Conservation (phyloP, 805 yeast genomes). For the Candida endomychidarum region DNA sequence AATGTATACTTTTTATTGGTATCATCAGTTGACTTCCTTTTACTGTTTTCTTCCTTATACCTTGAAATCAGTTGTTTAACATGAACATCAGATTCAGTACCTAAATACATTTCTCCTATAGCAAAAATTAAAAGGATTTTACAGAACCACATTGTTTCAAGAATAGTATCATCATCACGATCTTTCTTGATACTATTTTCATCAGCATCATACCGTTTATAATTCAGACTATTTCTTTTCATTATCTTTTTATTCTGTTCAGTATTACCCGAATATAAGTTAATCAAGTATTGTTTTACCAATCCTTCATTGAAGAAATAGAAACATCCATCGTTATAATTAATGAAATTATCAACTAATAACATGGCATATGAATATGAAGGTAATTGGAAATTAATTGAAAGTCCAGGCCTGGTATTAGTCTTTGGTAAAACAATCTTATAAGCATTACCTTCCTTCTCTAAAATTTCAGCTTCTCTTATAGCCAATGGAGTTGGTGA, state of each 20-base stretch:
- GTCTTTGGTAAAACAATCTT: slow-evolving; percentile 67
- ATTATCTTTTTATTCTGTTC: slow-evolving; percentile 39
- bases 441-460: slow-evolving; percentile 76
- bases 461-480: slow-evolving; percentile 58
- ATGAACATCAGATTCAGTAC: slow-evolving; percentile 66
- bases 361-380: slow-evolving; percentile 75
- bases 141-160: slow-evolving; percentile 81
- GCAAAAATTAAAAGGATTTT: slow-evolving; percentile 72
- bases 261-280: slow-evolving; percentile 56
- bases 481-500: slow-evolving; percentile 16
- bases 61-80: slow-evolving; percentile 39
- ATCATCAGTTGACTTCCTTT: slow-evolving; percentile 12
- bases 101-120: slow-evolving; percentile 79
- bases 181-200: slow-evolving; percentile 45
- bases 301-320: slow-evolving; percentile 82
- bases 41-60: slow-evolving; percentile 15
- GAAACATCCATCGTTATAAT: slow-evolving; percentile 81
- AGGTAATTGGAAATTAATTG: slow-evolving; percentile 72
- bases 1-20: slow-evolving; percentile 13
- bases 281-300: slow-evolving; percentile 63
- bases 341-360: slow-evolving; percentile 71
- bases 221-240: slow-evolving; percentile 29
- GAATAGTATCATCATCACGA: slow-evolving; percentile 53
- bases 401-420: slow-evolving; percentile 63
- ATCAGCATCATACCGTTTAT: slow-evolving; percentile 27